Base-by-base conservation (phyloP, 1,284 basidiomycete species). In the Ceratobasidium sp. region DNA sequence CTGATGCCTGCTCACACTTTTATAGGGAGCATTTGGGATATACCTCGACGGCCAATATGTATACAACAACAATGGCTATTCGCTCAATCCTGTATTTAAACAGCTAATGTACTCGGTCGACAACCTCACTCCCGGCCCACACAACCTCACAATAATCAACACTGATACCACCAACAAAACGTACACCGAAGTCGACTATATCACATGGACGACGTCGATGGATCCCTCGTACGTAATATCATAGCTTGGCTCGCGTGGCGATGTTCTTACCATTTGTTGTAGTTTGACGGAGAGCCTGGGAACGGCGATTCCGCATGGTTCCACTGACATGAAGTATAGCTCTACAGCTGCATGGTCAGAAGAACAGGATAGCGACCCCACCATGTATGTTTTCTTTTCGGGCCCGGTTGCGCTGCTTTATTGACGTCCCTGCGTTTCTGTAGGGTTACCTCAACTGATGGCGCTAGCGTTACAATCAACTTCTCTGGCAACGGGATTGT, bases 201-300 rank as follows among this genome's bases (percentile, higher is more conserved):
- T 76, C 18, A 53, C 39, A 13, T 76, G 72, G 72, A 66, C 63
- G 26, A 76, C 72, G 28, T 53, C 49, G 12, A 76, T 76, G 72
- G n/a, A 58, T 44, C 15, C 39, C 20, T 53, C 12, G 72, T 76
- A 56, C 51, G 72, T 33, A 66, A 44, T 39, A 13, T 23, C n/a
- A 13, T 15, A 2, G 23, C 67, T 33, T 3, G 20, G n/a, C 15
- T 39, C 39, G 40, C 23, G 13, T 51, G 15, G 49, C 51, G 61
- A 39, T 1, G 15, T 40, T 13, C 44, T 61, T 5, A 76, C n/a
- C 46, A 15, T 40, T 55, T 1, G 23, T 23, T 28, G 9, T 44
- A 76, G 72, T n/a, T 66, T 76, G 23, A 55, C 63, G 23, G 72
- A 76, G 72, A 55, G 3, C 5, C 15, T 33, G 42, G 72, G 72